Base-by-base conservation (phyloP, 495 filamentous ascomycete species). In the Aspergillus egyptiacus region DNA sequence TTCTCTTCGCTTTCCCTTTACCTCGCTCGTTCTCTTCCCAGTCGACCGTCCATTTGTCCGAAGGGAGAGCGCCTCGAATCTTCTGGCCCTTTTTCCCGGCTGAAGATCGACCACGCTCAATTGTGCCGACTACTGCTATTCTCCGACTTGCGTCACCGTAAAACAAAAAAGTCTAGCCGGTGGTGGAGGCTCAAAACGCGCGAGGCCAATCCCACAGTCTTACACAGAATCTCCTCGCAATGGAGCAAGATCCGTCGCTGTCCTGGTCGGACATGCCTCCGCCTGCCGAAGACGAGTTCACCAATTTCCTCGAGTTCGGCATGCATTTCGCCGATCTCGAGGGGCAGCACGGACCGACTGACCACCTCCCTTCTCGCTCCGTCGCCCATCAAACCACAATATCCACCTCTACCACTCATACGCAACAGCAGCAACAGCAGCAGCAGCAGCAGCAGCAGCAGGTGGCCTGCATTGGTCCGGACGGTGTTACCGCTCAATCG, bases 291-390 rank as follows among this genome's bases (percentile, higher is more conserved):
- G 73, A 77, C 51, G 75, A 79, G 37, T 79, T 79, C 57, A 67
- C 72, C 58, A 73, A 68, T 46, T 75, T 77, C 48, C 70, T 79
- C 49, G 73, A 77, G 47, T 77, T 76, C 62, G 70, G 71, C 34
- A 73, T 73, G 60, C 69, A 70, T 15, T 79, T 77, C 44, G 27
- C 71, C 58, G 65, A 72, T 46, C 59, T 74, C 24, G 73, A 76
- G 33, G 63, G 60, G 61, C 70, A 70, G 61, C 70, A 72, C 53
- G 64, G 61, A 52, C 61, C 65, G 58, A 50, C 57, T 39, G 60
- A 65, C 42, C 60, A 58, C 27, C 58, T 66, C 27, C 63, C 61
- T 57, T 57, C 59, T 51, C 66, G 67, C 39, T 42, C 59, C 33
- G 51, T 64, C 36, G 55, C 62, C 18, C 60, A 62, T 42, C 54